Evolutionary conservation across 805 yeast species (phyloP).

Genomic region (Middelhovenomyces tepae): DNA sequence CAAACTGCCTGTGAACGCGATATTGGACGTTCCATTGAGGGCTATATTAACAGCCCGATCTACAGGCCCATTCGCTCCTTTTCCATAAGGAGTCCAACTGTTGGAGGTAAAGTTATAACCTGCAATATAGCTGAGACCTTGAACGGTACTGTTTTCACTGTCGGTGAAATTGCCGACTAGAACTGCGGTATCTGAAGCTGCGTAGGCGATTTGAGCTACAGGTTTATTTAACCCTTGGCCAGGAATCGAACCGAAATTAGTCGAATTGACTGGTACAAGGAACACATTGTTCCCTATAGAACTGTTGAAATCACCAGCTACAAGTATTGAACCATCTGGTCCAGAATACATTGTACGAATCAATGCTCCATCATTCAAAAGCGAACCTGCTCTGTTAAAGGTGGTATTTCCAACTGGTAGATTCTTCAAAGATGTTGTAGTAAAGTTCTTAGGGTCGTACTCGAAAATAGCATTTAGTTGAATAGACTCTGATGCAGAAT

Average conservation of each 20-base stretch:
- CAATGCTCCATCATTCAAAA: conserved; percentile 33
- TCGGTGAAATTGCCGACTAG: conserved; percentile 41
- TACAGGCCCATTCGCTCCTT: conserved; percentile 19
- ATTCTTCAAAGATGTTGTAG: conserved; percentile 27
- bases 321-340: conserved; percentile 30
- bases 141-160: conserved; percentile 8
- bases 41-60: conserved; percentile 12
- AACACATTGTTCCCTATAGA: conserved; percentile 7
- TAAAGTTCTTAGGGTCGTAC: conserved; percentile 63
- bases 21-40: conserved; percentile 19
- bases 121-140: conserved; percentile 12
- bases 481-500: conserved; percentile 16
- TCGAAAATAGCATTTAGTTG: conserved; percentile 72
- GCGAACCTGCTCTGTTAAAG: conserved; percentile 30
- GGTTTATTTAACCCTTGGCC: conserved; percentile 35
- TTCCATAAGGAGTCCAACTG: conserved; percentile 13
- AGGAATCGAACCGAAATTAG: conserved; percentile 12
- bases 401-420: conserved; percentile 41
- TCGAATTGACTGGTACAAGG: background rate
- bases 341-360: conserved; percentile 28
- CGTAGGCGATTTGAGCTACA: conserved; percentile 29
- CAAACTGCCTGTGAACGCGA: conserved; percentile 21
- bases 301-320: conserved; percentile 42
- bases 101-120: conserved; percentile 10
- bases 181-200: conserved; percentile 31